A percentile compares a stretch with the other conserved stretches of the same genome.
Conservation (phyloP, 169 alveolate species). For the Cardiosporidium cionae region DNA sequence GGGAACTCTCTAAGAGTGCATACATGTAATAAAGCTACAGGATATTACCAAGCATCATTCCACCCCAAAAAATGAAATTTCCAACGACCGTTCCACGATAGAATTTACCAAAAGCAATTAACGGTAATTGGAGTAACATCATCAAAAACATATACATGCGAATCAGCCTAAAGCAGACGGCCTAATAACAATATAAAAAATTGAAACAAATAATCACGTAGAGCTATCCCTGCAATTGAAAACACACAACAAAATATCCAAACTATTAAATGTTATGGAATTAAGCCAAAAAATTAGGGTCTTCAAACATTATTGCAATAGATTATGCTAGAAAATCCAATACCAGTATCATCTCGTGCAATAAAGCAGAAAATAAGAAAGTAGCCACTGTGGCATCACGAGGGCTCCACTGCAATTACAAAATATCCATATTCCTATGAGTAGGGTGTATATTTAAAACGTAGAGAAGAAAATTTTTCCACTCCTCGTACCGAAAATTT, state of each 20-base stretch:
- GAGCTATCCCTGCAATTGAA: neutral
- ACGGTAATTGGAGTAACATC: constrained; percentile 40
- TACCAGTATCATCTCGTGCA: constrained; percentile 58
- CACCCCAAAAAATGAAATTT: constrained; percentile 31
- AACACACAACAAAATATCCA: neutral
- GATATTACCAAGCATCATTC: constrained; percentile 24
- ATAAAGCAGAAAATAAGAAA: constrained; percentile 53
- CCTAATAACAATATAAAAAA: neutral
- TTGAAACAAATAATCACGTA: neutral
- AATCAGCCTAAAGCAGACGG: constrained; percentile 32
- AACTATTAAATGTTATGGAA: neutral
- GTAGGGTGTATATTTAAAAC: neutral
- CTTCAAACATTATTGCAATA: neutral
- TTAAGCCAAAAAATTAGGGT: neutral
- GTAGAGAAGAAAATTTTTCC: neutral
- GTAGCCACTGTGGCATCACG: constrained; percentile 41
- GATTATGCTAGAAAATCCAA: neutral
- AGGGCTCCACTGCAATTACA: constrained; percentile 31
- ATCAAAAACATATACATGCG: constrained; percentile 19
- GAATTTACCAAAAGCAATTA: constrained; percentile 26
- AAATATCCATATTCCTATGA: neutral
- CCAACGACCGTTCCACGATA: constrained; percentile 14
- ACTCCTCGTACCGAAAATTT: constrained; percentile 9
- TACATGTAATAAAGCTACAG: neutral
- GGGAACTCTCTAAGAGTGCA: neutral